A percentile compares a stretch with the other conserved stretches of the same genome.
phyloP scores from a whole-genome alignment of 2,329 filamentous ascomycete species.

The Botrytis pseudocinerea region DNA sequence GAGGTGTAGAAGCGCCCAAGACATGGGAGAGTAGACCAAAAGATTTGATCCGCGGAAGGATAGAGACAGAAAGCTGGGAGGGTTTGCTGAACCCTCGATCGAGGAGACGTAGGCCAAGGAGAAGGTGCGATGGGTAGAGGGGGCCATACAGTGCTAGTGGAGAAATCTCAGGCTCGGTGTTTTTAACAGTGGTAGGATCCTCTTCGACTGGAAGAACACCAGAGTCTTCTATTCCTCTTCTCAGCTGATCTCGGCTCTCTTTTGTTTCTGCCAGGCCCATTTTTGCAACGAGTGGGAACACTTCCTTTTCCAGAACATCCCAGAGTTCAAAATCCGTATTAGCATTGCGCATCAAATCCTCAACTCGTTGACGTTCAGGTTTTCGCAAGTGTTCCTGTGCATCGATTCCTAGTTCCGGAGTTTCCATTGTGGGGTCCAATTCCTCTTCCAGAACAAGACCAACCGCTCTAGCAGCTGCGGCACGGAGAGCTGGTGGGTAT shows the following conservation, averaged over 20 bases:
- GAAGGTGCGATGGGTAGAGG: conserved; percentile 63
- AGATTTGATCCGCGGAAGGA: conserved; percentile 67
- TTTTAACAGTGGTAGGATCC: neutral
- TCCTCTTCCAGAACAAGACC: conserved; percentile 29
- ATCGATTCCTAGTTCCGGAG: conserved; percentile 24
- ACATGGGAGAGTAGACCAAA: conserved; percentile 70
- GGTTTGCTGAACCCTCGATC: conserved; percentile 56
- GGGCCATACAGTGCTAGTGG: conserved; percentile 58
- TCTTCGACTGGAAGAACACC: neutral
- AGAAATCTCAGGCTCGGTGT: conserved; percentile 25
- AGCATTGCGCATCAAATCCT: conserved; percentile 54
- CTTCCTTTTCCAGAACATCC: conserved; percentile 64
- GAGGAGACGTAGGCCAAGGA: conserved; percentile 57
- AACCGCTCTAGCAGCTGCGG: conserved; percentile 38
- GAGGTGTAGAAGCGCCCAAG: conserved; percentile 66
- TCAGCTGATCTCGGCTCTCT: conserved; percentile 6
- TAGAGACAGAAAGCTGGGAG: conserved; percentile 59
- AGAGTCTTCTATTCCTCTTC: neutral
- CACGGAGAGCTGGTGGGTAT: conserved; percentile 39
- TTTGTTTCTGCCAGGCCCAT: conserved; percentile 52
- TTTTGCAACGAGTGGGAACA: conserved; percentile 60
- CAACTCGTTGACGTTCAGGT: conserved; percentile 54
- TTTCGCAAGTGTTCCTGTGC: conserved; percentile 39
- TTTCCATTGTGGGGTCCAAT: conserved; percentile 16
- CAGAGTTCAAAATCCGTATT: conserved; percentile 65